Evolutionary conservation across 495 filamentous ascomycete genomes (phyloP), one percentile per base, ranked within the genome.

Genomic region (Margaritispora aquatica): DNA sequence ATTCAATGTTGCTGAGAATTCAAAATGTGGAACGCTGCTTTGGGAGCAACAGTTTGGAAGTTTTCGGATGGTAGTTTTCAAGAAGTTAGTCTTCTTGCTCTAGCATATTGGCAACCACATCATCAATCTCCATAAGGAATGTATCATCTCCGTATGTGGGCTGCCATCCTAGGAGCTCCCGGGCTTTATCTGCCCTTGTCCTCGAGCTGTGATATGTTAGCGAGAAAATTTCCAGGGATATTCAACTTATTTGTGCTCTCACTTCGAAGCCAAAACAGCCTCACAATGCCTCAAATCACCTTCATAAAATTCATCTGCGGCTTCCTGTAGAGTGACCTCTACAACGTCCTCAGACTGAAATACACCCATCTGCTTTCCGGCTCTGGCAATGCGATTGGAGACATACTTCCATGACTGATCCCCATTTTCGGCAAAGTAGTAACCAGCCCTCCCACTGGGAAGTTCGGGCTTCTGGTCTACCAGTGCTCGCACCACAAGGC

Each of bases 371-470:
- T 15, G 22, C 19, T 54, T 50, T 20, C 60, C 60, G 2, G 48
- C 26, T 1, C 11, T 36, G 1, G 55, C 55, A 27, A 63, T 58
- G 20, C 20, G 22, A 26, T 58, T 36, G 1, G 60, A 29, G 36
- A 63, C 49, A 21, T 36, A 36, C 29, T 58, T 55, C 75, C 73
- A 80, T 1, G 69, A 64, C 59, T 72, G 68, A 9, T 62, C 60
- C 0, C 77, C 78, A 26, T 66, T 75, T 1, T 65, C 73, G 17
- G 66, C 71, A 62, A 80, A 82, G 41, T 74, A 72, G 29, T 77
- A 74, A 0, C 75, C 79, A 53, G 67, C 61, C 57, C 74, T 69
- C 0, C 78, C 77, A 22, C 58, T 61, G 1, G 74, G 76, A 5
- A 79, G 57, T 21, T 58, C 64, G 10, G 64, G 60, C 15, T 68